Evolutionary conservation across 345 rosid genomes (phyloP).

Genomic region (Hibiscus mutabilis): DNA sequence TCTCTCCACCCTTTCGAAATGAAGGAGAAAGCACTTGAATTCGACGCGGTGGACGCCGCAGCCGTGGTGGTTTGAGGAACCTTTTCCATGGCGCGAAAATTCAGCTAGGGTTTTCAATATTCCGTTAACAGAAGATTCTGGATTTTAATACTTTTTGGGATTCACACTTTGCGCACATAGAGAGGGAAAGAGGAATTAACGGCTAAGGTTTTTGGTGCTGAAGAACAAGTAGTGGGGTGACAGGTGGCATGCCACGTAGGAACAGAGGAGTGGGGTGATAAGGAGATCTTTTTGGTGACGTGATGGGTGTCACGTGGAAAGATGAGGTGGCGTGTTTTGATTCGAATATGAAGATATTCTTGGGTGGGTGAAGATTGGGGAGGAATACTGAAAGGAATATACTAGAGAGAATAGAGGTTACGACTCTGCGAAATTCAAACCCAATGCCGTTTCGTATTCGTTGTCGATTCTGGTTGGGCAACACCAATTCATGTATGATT

Average conservation of each 20-base stretch:
- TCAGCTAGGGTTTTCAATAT: conserved; percentile 16
- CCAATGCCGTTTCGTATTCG: too few relatives aligned
- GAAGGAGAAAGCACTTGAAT: conserved; percentile 63
- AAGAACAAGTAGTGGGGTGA: conserved; percentile 10
- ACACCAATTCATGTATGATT: too few relatives aligned
- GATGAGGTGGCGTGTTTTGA: conserved; percentile 16
- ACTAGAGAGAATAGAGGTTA: not conserved
- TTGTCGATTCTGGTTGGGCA: too few relatives aligned
- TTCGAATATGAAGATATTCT: conserved; percentile 13
- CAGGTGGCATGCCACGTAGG: conserved; percentile 36
- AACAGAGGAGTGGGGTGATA: not conserved
- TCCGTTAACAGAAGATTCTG: not conserved
- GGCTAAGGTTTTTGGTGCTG: conserved; percentile 25
- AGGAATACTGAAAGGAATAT: conserved; percentile 17
- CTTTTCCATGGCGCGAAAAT: conserved; percentile 34
- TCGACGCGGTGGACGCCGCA: conserved; percentile 19
- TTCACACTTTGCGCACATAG: not conserved
- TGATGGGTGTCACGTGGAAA: conserved; percentile 11
- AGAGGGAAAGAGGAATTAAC: conserved; percentile 19
- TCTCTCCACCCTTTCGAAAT: conserved; percentile 86
- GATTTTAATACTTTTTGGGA: not conserved
- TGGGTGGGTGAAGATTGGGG: not conserved
- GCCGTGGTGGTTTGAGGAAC: conserved; percentile 29
- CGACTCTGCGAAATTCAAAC: too few relatives aligned
- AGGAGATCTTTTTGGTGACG: conserved; percentile 12